phyloP scores from a whole-genome alignment of 495 filamentous ascomycete genomes.

The Baudoinia panamericana region DNA sequence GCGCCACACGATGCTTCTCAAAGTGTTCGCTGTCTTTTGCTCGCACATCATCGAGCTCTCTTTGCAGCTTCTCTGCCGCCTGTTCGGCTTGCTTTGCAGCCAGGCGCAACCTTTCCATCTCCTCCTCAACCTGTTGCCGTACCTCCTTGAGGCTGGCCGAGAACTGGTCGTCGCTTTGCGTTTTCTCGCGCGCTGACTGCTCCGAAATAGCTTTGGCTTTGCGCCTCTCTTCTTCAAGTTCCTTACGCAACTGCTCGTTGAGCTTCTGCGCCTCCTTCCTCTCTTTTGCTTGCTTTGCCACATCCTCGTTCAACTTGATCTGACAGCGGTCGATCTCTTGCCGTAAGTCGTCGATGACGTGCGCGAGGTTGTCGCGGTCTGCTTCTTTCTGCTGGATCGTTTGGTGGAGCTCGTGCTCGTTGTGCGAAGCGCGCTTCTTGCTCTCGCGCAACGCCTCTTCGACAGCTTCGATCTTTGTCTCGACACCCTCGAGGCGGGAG shows the following conservation, averaged over 20 bases:
- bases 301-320: constrained; percentile 16
- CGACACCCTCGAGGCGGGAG: constrained; percentile 12
- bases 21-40: constrained; percentile 1
- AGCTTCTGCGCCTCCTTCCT: constrained; percentile 9
- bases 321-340: constrained; percentile 20
- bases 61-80: constrained; percentile 1
- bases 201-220: too few relatives aligned
- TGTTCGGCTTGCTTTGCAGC: constrained; percentile 6
- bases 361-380: constrained; percentile 7
- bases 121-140: constrained; percentile 4
- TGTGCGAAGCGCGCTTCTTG: constrained; percentile 10
- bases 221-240: constrained; percentile 13
- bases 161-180: not conserved
- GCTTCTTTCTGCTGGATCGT: constrained; percentile 15
- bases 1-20: not conserved
- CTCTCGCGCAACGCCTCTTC: constrained; percentile 13
- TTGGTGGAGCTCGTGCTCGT: constrained; percentile 14
- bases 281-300: constrained; percentile 11
- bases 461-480: constrained; percentile 17
- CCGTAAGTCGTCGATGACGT: constrained; percentile 13
- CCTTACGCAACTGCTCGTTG: constrained; percentile 8
- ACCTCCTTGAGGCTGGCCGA: not conserved
- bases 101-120: constrained; percentile 6
- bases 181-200: too few relatives aligned
- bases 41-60: constrained; percentile 3